These are phyloP conservation scores for Monosporascus ibericus DNA, from an alignment of 2,329 filamentous ascomycete species.

Conservation along the genomic window DNA sequence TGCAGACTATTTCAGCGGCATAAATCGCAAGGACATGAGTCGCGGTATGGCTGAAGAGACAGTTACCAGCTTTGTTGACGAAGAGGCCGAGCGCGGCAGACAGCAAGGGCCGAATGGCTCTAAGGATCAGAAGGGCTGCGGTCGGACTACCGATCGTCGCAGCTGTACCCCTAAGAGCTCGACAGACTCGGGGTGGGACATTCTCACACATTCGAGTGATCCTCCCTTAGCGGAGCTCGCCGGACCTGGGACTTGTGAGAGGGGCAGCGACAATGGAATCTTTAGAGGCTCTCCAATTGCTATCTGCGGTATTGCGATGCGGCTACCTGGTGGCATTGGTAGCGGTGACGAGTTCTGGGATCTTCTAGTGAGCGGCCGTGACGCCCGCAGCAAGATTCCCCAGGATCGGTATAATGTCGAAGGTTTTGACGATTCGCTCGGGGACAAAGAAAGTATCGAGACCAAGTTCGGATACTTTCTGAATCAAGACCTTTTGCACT, in stretches of 20 bases:
- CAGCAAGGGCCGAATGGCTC: background rate
- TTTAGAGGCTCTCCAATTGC: conserved; percentile 9
- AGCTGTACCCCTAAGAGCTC: background rate
- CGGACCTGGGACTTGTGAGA: background rate
- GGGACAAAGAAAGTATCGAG: conserved; percentile 9
- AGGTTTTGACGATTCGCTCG: conserved; percentile 10
- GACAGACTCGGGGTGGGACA: background rate
- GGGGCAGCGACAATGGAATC: background rate
- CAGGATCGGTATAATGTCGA: conserved; percentile 14
- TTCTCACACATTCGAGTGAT: background rate
- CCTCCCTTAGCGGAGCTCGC: background rate
- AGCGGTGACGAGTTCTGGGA: conserved; percentile 20
- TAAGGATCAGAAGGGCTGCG: background rate
- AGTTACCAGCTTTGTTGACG: background rate
- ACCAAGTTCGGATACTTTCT: conserved; percentile 2
- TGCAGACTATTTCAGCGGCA: no score
- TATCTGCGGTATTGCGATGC: conserved; percentile 18
- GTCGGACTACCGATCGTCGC: background rate
- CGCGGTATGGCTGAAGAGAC: background rate
- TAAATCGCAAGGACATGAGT: no score
- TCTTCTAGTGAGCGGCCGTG: conserved; percentile 17
- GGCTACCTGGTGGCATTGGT: conserved; percentile 20
- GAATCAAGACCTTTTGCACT: conserved; percentile 7
- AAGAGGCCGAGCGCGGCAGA: background rate
- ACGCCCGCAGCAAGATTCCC: conserved; percentile 14